Percentiles rank a stretch among this genome's conserved stretches.
These are phyloP conservation scores for Butyriboletus loyo DNA, from an alignment of 768 basidiomycete genomes.

Conservation along the genomic window DNA sequence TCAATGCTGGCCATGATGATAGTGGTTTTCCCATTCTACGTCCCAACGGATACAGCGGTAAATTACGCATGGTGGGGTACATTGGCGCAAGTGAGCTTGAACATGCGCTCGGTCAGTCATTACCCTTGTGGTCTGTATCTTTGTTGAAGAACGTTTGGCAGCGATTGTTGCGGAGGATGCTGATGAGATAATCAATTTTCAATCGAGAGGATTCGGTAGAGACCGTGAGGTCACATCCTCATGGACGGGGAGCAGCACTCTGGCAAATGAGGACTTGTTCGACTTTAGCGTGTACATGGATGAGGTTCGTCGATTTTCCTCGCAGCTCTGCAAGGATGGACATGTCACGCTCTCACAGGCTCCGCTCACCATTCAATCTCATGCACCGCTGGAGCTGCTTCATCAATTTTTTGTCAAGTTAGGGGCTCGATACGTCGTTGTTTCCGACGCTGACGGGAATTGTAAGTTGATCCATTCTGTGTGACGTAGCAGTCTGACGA, in stretches of 20 bases:
- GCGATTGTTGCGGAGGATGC: conserved; percentile 74
- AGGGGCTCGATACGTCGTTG: conserved; percentile 85
- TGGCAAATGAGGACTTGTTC: conserved; percentile 48
- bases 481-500: background rate
- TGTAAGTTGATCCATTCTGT: conserved; percentile 48
- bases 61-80: conserved; percentile 78
- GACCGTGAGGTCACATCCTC: conserved; percentile 51
- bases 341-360: conserved; percentile 47
- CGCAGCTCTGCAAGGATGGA: background rate
- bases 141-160: conserved; percentile 27
- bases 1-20: conserved; percentile 63
- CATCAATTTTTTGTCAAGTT: conserved; percentile 95
- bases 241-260: conserved; percentile 38
- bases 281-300: conserved; percentile 92
- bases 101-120: conserved; percentile 75
- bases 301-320: conserved; percentile 46
- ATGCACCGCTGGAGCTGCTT: conserved; percentile 87
- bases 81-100: conserved; percentile 92
- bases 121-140: background rate
- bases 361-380: conserved; percentile 77
- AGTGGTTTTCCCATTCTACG: conserved; percentile 85
- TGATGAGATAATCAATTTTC: conserved; percentile 66
- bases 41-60: conserved; percentile 40
- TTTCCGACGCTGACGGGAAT: conserved; percentile 76
- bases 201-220: conserved; percentile 40